A percentile compares a stretch with the other conserved stretches of the same genome.
Evolutionary conservation across 768 basidiomycete genomes (phyloP).

Genomic region (Serendipita sp.): DNA sequence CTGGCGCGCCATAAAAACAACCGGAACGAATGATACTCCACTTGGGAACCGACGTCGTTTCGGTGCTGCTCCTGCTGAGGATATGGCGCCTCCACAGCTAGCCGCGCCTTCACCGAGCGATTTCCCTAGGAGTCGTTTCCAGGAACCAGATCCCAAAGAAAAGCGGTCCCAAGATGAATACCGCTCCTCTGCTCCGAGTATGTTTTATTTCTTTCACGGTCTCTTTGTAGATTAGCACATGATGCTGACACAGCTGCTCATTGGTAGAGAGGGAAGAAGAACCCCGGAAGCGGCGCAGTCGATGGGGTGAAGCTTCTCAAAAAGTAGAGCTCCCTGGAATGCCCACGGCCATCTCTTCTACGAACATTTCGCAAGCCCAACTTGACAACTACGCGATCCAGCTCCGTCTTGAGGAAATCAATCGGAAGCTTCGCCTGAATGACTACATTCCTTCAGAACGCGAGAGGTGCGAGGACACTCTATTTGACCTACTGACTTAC

Average conservation of each 20-base stretch:
- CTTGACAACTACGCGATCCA: slow-evolving; percentile 97
- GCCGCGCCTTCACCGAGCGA: slow-evolving; percentile 78
- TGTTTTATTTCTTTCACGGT: slow-evolving; percentile 20
- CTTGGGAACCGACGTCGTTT: slow-evolving; percentile 82
- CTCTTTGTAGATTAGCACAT: slow-evolving; percentile 35
- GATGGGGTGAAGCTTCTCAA: slow-evolving; percentile 77
- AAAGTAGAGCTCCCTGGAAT: slow-evolving; percentile 82
- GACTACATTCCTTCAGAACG: slow-evolving; percentile 93
- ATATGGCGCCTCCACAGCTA: slow-evolving; percentile 64
- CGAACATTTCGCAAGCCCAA: slow-evolving; percentile 87
- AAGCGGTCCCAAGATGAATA: slow-evolving; percentile 17
- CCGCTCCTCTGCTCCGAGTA: slow-evolving; percentile 22
- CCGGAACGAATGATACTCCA: slow-evolving; percentile 85
- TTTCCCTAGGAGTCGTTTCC: slow-evolving; percentile 48
- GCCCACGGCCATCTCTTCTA: slow-evolving; percentile 84
- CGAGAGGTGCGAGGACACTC: slow-evolving; percentile 51
- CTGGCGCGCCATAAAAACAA: slow-evolving; percentile 72
- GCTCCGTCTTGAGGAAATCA: slow-evolving; percentile 91
- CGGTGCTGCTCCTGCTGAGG: slow-evolving; percentile 74
- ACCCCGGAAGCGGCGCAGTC: slow-evolving; percentile 86
- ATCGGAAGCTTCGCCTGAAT: slow-evolving; percentile 81
- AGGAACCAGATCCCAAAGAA: slow-evolving; percentile 32
- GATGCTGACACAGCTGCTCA: slow-evolving; percentile 23
- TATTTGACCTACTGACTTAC: neutral
- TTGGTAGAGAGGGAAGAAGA: slow-evolving; percentile 63